Percentiles rank a stretch among this genome's conserved stretches.
Conservation (phyloP, 352 stramenopile species). For the Blastocystis sp. region DNA sequence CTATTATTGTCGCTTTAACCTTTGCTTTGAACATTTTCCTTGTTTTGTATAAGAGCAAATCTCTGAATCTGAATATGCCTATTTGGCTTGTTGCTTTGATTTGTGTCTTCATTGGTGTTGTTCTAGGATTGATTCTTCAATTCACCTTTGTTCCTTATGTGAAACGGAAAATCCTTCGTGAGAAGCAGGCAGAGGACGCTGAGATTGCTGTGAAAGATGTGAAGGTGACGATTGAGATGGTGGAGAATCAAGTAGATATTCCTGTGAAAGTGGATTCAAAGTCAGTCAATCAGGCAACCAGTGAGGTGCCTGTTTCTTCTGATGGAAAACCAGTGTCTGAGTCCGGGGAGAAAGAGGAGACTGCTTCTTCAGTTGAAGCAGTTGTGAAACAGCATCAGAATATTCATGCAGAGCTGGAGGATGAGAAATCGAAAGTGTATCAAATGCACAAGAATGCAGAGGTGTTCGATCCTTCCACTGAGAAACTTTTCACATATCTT, state of each 20-base stretch:
- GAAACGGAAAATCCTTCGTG: constrained; percentile 31
- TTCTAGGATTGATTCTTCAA: constrained; percentile 38
- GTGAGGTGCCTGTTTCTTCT: neutral
- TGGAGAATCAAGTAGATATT: neutral
- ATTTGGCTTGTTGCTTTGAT: constrained; percentile 7
- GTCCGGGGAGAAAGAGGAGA: neutral
- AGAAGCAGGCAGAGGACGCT: neutral
- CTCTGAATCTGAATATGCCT: constrained; percentile 34
- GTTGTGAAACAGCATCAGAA: constrained; percentile 54
- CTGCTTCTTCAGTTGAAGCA: neutral
- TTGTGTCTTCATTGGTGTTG: constrained; percentile 4
- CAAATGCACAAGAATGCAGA: constrained; percentile 66
- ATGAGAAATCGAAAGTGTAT: constrained; percentile 63
- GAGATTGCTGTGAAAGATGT: constrained; percentile 30
- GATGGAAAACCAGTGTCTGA: neutral
- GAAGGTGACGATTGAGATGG: constrained; percentile 41
- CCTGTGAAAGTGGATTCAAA: neutral
- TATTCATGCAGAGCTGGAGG: constrained; percentile 63
- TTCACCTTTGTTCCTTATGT: constrained; percentile 53
- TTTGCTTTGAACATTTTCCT: constrained; percentile 68
- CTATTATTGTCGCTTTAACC: constrained; percentile 67
- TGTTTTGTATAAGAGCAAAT: constrained; percentile 66
- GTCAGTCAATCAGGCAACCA: neutral
- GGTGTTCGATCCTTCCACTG: constrained; percentile 67
- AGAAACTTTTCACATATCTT: constrained; percentile 69